A percentile compares a stretch with the other conserved stretches of the same genome.
Evolutionary conservation across 2,329 filamentous ascomycete genomes (phyloP).

Genomic region (Alternaria sp.): DNA sequence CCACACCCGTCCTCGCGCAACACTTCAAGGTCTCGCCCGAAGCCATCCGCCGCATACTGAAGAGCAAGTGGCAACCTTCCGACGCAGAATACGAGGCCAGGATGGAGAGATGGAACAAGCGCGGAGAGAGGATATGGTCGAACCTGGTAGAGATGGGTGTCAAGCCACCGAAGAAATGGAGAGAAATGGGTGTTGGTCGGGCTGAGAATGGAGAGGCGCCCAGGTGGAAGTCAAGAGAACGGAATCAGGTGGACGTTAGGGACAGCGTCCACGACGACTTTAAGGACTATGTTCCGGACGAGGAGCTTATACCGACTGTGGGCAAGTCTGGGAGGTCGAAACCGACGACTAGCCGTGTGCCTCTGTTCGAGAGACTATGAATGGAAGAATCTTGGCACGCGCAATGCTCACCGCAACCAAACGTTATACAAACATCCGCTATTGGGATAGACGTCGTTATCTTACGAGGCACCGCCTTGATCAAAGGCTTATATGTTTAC

Average conservation of each 20-base stretch:
- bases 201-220: slow-evolving; percentile 35
- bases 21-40: slow-evolving; percentile 89
- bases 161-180: slow-evolving; percentile 62
- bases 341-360: neutral
- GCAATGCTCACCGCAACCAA: no score
- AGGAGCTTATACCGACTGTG: slow-evolving; percentile 42
- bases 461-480: no score
- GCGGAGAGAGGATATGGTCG: slow-evolving; percentile 57
- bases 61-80: slow-evolving; percentile 73
- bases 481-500: no score
- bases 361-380: neutral
- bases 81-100: slow-evolving; percentile 54
- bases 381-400: no score
- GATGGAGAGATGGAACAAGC: slow-evolving; percentile 54
- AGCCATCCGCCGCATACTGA: slow-evolving; percentile 84
- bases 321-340: slow-evolving; percentile 15
- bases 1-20: slow-evolving; percentile 72
- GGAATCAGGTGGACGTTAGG: slow-evolving; percentile 37
- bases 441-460: no score
- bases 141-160: slow-evolving; percentile 58
- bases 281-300: slow-evolving; percentile 13
- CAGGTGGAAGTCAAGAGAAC: slow-evolving; percentile 40
- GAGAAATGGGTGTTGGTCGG: slow-evolving; percentile 53
- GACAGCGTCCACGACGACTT: slow-evolving; percentile 31
- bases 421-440: no score